phyloP scores from a whole-genome alignment of 2,329 filamentous ascomycete species.

The Fusarium verticillioides region DNA sequence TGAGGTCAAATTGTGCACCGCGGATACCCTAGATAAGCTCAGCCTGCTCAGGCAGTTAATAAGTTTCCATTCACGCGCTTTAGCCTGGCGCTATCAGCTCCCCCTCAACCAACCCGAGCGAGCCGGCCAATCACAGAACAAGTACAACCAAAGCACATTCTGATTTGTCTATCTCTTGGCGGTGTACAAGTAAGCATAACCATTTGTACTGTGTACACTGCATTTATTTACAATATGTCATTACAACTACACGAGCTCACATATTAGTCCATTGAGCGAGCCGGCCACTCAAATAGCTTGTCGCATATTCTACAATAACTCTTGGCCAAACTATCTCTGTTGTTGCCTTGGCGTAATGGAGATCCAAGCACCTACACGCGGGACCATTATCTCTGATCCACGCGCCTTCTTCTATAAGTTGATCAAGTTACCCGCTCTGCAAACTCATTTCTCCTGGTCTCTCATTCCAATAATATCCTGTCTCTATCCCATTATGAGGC shows the following conservation, averaged over 20 bases:
- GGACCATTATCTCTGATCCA: not conserved
- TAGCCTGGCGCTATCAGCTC: too few species aligned
- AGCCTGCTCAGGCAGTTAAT: too few species aligned
- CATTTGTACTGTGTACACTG: not conserved
- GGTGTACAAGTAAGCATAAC: not conserved
- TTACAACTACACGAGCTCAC: not conserved
- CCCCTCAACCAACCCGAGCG: too few species aligned
- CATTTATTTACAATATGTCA: not conserved
- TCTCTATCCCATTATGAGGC: not conserved
- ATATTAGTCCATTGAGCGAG: not conserved
- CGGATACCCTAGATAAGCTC: too few species aligned
- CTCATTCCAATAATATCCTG: accelerated
- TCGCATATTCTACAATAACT: accelerated
- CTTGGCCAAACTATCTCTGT: not conserved
- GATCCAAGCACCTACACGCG: not conserved
- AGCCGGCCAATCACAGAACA: not conserved
- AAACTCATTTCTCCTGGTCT: not conserved
- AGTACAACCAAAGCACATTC: accelerated
- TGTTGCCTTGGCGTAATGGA: not conserved
- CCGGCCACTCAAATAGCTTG: not conserved
- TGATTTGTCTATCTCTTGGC: not conserved
- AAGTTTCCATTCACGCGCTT: too few species aligned
- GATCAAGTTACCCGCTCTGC: too few species aligned
- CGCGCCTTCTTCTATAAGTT: not conserved
- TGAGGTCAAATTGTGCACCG: too few species aligned